These are phyloP conservation scores for Trichoderma afroharzianum DNA, from an alignment of 2,329 filamentous ascomycete species.

Conservation along the genomic window DNA sequence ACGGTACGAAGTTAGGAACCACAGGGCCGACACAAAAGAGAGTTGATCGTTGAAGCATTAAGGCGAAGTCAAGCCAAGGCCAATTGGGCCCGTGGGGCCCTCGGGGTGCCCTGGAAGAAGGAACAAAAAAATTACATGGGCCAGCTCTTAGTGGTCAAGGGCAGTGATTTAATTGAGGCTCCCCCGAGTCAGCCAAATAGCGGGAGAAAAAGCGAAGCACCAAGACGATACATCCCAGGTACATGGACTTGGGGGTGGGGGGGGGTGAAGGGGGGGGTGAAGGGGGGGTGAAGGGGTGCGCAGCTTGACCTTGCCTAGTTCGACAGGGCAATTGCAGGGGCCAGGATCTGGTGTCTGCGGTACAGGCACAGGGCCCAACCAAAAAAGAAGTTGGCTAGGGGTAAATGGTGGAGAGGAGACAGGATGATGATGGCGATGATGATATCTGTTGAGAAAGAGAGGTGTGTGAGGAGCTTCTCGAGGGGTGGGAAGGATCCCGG, in stretches of 20 bases:
- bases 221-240: not conserved
- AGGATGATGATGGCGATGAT: not conserved
- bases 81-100: conserved; percentile 21
- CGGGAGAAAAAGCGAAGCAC: not conserved
- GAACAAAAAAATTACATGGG: not conserved
- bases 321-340: conserved; percentile 4
- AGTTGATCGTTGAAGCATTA: conserved; percentile 17
- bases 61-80: conserved; percentile 21
- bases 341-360: conserved; percentile 2
- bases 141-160: conserved; percentile 7
- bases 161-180: not conserved
- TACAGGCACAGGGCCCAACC: not conserved
- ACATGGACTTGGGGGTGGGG: not conserved
- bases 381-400: not conserved
- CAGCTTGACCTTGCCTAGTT: not conserved
- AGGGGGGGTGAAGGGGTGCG: not conserved
- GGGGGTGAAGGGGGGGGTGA: not conserved
- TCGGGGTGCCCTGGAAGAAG: not conserved
- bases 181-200: conserved; percentile 9
- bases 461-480: not conserved
- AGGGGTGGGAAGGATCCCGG: not conserved
- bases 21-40: conserved; percentile 7
- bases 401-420: not conserved
- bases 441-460: not conserved
- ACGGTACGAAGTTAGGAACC: conserved; percentile 24